Conservation (phyloP, 768 basidiomycete genomes). For the Auricularia cornea region DNA sequence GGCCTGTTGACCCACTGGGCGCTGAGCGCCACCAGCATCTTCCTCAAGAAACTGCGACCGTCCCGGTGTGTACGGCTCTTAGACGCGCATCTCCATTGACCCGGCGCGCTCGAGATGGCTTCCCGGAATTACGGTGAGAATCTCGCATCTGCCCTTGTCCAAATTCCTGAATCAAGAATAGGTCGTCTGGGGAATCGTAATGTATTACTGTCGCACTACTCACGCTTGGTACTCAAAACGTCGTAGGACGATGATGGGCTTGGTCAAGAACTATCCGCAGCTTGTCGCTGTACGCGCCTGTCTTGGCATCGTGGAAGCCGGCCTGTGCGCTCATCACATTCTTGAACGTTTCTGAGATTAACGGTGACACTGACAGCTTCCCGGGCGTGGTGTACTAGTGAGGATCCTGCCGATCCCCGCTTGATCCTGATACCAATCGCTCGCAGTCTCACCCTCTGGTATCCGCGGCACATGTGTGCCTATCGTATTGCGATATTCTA, state of each 20-base stretch:
- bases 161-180: slow-evolving; percentile 13
- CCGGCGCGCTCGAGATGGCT: slow-evolving; percentile 39
- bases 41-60: slow-evolving; percentile 56
- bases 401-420: slow-evolving; percentile 11
- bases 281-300: slow-evolving; percentile 49
- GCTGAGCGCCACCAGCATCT: slow-evolving; percentile 24
- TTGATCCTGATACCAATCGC: not conserved
- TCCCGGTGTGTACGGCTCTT: slow-evolving; percentile 35
- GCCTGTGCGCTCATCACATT: slow-evolving; percentile 24
- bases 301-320: slow-evolving; percentile 61
- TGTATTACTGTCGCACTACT: too few species aligned
- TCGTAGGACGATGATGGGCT: slow-evolving; percentile 60
- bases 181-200: slow-evolving; percentile 58
- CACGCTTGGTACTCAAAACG: too few species aligned
- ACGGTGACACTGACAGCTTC: slow-evolving; percentile 23
- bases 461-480: slow-evolving; percentile 53
- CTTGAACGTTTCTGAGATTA: not conserved
- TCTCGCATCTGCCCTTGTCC: too few species aligned
- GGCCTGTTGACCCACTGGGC: not conserved
- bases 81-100: slow-evolving; percentile 2
- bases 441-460: slow-evolving; percentile 55
- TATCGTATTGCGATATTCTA: slow-evolving; percentile 56
- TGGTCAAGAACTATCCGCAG: slow-evolving; percentile 58
- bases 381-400: slow-evolving; percentile 71
- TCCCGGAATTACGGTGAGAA: slow-evolving; percentile 51